phyloP scores from a whole-genome alignment of 345 rosid genomes.

The Carallia brachiata region DNA sequence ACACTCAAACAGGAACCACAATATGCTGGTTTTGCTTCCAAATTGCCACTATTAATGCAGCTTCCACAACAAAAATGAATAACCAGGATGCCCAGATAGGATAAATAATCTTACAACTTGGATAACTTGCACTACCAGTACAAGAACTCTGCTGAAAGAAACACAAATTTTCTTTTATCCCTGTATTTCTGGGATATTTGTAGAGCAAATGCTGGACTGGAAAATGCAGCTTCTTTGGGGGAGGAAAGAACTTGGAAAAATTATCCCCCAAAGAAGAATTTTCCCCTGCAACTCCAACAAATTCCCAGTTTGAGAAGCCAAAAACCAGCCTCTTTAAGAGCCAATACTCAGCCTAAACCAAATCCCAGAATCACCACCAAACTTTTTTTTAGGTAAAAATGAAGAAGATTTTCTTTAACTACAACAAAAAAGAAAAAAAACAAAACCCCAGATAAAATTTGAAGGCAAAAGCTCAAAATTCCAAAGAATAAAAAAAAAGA shows the following conservation, averaged over 20 bases:
- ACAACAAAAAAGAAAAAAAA: background rate
- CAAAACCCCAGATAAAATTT: constrained; percentile 18
- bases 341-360: background rate
- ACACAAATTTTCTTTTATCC: background rate
- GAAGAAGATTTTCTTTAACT: no score
- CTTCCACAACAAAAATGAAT: background rate
- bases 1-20: background rate
- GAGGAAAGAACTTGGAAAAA: background rate
- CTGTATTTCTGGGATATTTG: background rate
- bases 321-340: background rate
- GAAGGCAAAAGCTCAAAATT: constrained; percentile 7
- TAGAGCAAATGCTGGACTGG: background rate
- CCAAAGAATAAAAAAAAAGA: background rate
- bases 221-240: constrained; percentile 1
- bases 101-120: background rate
- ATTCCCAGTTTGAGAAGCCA: background rate
- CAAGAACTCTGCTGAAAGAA: background rate
- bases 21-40: background rate
- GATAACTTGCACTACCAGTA: background rate
- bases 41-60: background rate
- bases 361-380: constrained; percentile 14
- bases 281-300: background rate
- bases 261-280: constrained; percentile 1
- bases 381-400: background rate
- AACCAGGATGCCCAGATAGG: background rate